phyloP scores from a whole-genome alignment of 2,329 filamentous ascomycete species.

The Ilyonectria robusta region DNA sequence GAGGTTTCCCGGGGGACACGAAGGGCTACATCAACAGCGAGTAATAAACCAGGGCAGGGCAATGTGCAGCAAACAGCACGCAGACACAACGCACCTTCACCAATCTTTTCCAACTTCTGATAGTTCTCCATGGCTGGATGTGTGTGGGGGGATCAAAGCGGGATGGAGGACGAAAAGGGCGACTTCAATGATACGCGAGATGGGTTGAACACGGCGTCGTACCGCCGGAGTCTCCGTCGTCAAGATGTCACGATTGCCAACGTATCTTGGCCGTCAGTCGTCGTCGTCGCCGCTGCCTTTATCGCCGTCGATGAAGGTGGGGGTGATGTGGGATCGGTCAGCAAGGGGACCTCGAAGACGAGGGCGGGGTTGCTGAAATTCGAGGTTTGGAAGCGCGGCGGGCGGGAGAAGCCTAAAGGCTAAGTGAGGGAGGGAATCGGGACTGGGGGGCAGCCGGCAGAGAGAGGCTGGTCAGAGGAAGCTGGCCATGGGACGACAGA shows the following conservation, averaged over 20 bases:
- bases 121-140: slow-evolving; percentile 85
- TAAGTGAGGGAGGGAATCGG: slow-evolving; percentile 26
- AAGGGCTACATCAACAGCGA: neutral
- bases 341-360: slow-evolving; percentile 28
- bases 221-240: neutral
- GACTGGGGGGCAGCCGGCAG: slow-evolving; percentile 15
- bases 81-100: slow-evolving; percentile 78
- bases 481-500: slow-evolving; percentile 15
- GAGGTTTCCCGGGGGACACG: slow-evolving; percentile 4
- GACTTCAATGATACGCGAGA: slow-evolving; percentile 3
- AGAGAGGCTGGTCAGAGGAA: slow-evolving; percentile 20
- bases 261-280: neutral
- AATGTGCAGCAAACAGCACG: slow-evolving; percentile 11
- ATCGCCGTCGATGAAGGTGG: slow-evolving; percentile 22
- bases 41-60: neutral
- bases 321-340: slow-evolving; percentile 31
- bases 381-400: slow-evolving; percentile 68
- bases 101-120: slow-evolving; percentile 96
- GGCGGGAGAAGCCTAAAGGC: slow-evolving; percentile 28
- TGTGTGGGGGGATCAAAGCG: slow-evolving; percentile 26
- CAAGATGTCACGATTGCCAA: neutral
- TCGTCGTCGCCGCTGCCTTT: slow-evolving; percentile 6
- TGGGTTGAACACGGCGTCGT: neutral
- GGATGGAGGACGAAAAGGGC: slow-evolving; percentile 11
- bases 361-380: slow-evolving; percentile 54